Evolutionary conservation across 2,329 filamentous ascomycete genomes (phyloP).

Genomic region (Talaromyces piceae): DNA sequence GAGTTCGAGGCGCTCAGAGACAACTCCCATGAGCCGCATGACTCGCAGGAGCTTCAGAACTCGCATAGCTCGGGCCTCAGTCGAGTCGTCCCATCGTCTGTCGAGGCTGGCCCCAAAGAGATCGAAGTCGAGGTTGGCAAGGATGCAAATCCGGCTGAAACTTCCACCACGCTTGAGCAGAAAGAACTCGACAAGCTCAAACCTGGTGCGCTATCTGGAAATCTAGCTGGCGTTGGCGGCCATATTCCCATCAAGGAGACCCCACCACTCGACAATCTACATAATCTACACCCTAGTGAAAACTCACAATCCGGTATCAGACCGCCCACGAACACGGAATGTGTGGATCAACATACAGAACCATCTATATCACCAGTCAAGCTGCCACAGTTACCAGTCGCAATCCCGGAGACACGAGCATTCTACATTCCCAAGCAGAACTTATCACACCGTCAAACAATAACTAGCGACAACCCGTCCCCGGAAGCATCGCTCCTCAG

Average conservation of each 20-base stretch:
- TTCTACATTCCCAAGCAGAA: background rate
- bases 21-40: conserved; percentile 4
- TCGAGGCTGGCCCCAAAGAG: conserved; percentile 9
- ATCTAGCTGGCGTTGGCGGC: conserved; percentile 18
- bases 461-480: background rate
- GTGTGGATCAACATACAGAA: too few relatives aligned
- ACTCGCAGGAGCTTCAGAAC: conserved; percentile 7
- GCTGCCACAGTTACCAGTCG: conserved; percentile 11
- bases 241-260: too few relatives aligned
- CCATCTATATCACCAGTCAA: too few relatives aligned
- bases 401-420: conserved; percentile 9
- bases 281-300: background rate
- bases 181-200: conserved; percentile 7
- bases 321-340: too few relatives aligned
- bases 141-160: conserved; percentile 13
- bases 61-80: conserved; percentile 12
- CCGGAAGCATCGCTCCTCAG: conserved; percentile 5
- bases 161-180: background rate
- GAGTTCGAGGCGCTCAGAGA: conserved; percentile 8
- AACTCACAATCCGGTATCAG: background rate
- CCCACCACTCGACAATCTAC: too few relatives aligned
- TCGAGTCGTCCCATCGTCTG: conserved; percentile 7
- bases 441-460: background rate
- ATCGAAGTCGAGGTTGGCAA: conserved; percentile 14
- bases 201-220: conserved; percentile 12